phyloP scores from a whole-genome alignment of 2,329 filamentous ascomycete species.

The Colletotrichum gloeosporioides region DNA sequence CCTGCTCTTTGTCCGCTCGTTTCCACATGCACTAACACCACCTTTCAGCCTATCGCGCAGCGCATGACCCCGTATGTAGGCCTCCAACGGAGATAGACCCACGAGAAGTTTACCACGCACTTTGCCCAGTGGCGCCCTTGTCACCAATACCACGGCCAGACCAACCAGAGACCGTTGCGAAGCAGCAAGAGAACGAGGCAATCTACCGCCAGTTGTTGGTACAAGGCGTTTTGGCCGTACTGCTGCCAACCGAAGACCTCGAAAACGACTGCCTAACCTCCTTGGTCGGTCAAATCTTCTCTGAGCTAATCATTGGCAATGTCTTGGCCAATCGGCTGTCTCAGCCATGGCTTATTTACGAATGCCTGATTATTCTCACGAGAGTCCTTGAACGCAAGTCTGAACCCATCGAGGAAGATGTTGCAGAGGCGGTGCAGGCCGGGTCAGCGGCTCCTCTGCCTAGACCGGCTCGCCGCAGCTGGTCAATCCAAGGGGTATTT shows the following conservation, averaged over 20 bases:
- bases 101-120: slow-evolving; percentile 79
- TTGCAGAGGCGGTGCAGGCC: not conserved
- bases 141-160: slow-evolving; percentile 73
- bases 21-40: not conserved
- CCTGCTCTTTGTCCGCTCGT: not conserved
- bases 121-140: slow-evolving; percentile 81
- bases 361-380: slow-evolving; percentile 77
- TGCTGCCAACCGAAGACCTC: slow-evolving; percentile 91
- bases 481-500: slow-evolving; percentile 55
- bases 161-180: slow-evolving; percentile 53
- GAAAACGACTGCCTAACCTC: slow-evolving; percentile 85
- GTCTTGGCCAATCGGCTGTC: slow-evolving; percentile 80
- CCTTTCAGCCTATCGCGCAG: slow-evolving; percentile 69
- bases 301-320: slow-evolving; percentile 88
- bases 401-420: slow-evolving; percentile 11
- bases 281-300: slow-evolving; percentile 85
- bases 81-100: slow-evolving; percentile 66
- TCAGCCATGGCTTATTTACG: slow-evolving; percentile 90
- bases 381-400: slow-evolving; percentile 39
- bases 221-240: slow-evolving; percentile 78
- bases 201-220: slow-evolving; percentile 89
- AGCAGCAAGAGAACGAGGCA: slow-evolving; percentile 78
- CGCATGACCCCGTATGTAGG: slow-evolving; percentile 62
- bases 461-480: slow-evolving; percentile 26
- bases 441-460: not conserved